Percentiles rank a stretch among this genome's conserved stretches.
Evolutionary conservation across 805 yeast genomes (phyloP).

Genomic region (Vanderwaltozyma yarrowii): DNA sequence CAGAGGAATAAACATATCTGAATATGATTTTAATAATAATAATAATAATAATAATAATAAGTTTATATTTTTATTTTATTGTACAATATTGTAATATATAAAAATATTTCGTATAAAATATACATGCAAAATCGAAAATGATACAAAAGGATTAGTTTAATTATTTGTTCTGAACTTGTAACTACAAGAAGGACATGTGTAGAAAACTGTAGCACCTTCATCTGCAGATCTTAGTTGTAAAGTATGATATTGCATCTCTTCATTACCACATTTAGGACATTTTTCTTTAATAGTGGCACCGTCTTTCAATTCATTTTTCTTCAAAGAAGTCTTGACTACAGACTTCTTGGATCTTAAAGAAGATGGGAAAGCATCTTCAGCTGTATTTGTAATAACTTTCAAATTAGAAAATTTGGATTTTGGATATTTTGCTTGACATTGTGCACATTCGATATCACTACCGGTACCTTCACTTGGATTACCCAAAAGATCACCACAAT

Average conservation of each 20-base stretch:
- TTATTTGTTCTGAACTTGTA: constrained; percentile 93
- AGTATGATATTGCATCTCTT: constrained; percentile 97
- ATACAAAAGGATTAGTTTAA: constrained; percentile 23
- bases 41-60: no score
- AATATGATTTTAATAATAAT: no score
- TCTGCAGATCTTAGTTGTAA: constrained; percentile 95
- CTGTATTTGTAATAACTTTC: constrained; percentile 78
- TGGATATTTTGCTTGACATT: constrained; percentile 33
- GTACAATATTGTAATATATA: no score
- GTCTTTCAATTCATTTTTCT: constrained; percentile 70
- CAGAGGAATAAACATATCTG: no score
- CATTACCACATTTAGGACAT: constrained; percentile 98
- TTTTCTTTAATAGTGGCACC: constrained; percentile 97
- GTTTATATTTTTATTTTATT: no score
- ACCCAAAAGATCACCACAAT: constrained; percentile 85
- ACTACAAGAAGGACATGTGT: constrained; percentile 89
- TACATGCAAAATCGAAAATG: background rate
- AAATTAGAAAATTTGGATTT: constrained; percentile 53
- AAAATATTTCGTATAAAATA: no score
- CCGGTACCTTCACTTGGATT: constrained; percentile 38
- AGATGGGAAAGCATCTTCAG: constrained; percentile 93
- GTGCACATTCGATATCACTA: constrained; percentile 45
- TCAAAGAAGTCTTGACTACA: constrained; percentile 77
- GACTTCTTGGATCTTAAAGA: constrained; percentile 70
- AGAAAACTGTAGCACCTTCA: constrained; percentile 99